Base-by-base conservation (phyloP, 1,284 basidiomycete genomes). In the Apiotrichum gracile region DNA sequence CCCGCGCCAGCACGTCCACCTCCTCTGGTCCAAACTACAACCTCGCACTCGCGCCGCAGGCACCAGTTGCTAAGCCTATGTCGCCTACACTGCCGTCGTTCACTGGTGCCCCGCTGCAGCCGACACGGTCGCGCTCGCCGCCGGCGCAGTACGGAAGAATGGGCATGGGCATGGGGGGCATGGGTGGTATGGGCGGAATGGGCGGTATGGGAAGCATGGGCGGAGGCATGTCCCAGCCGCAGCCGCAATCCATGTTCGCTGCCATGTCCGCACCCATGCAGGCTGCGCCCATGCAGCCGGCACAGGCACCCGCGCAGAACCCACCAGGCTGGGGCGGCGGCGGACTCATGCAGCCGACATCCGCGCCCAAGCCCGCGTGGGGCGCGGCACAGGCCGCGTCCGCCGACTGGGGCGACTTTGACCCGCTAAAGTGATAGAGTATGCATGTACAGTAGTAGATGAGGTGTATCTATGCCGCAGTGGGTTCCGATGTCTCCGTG, bases 341-440 rank as follows among this genome's bases (percentile, higher is more conserved):
- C 12, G 49, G 46, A 9, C 41, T 74, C 47, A 71, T 74, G 69
- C 68, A 72, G 54, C 73, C 73, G 16, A 65, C 68, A 0, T 51
- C 55, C 1, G 62, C 63, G 37, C 49, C 65, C 2, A 68, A 67
- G 52, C 62, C 70, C 3, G 49, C 62, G 9, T 68, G 61, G 63
- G 53, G 33, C n/a, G 38, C 41, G 22, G 52, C 39, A 3, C 49
- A 47, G 24, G 60, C 61, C 1, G 51, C 53, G 26, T 51, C 51
- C 17, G 51, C 57, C 6, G 70, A 72, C 53, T 76, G 74, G 74
- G 68, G 66, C 4, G 73, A 73, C 54, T 74, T 76, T 52, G 74
- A 76, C 52, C 73, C 74, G 8, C 53, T 74, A 22, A 69, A 68
- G 41, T 72, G 60, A 43, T 8, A 29, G 14, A 21, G n/a, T 17